phyloP scores from a whole-genome alignment of 2,329 filamentous ascomycete species.

The Shiraia bambusicola region DNA sequence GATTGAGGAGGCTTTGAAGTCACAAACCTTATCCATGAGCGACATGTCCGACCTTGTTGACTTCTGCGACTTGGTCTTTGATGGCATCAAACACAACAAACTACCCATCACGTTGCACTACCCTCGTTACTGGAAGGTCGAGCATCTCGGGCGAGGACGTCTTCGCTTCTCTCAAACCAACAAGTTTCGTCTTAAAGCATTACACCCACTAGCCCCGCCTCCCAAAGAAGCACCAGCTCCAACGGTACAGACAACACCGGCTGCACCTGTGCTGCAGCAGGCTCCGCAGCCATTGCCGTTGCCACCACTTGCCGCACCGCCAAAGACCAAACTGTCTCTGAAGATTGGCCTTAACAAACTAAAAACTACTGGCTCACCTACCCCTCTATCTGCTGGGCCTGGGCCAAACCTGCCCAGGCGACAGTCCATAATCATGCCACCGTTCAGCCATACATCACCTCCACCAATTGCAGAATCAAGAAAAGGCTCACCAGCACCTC shows the following conservation, averaged over 20 bases:
- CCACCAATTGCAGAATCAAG: conserved; percentile 18
- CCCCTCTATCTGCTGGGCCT: conserved; percentile 12
- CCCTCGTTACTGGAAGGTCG: conserved; percentile 59
- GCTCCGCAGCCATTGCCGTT: conserved; percentile 3
- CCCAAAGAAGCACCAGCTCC: conserved; percentile 7
- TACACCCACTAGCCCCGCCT: conserved; percentile 10
- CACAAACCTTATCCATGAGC: conserved; percentile 52
- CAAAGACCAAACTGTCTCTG: conserved; percentile 24
- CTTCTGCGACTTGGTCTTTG: conserved; percentile 59
- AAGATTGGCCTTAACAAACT: conserved; percentile 22
- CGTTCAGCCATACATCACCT: conserved; percentile 17
- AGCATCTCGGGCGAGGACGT: conserved; percentile 53
- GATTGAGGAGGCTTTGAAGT: conserved; percentile 58
- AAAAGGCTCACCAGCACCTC: conserved; percentile 17
- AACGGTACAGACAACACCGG: neutral
- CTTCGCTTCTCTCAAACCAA: conserved; percentile 35
- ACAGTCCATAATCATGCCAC: conserved; percentile 19
- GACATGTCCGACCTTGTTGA: conserved; percentile 61
- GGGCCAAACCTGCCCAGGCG: conserved; percentile 10
- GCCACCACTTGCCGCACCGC: conserved; percentile 3
- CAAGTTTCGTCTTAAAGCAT: conserved; percentile 20
- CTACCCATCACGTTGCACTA: conserved; percentile 54
- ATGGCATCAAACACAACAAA: conserved; percentile 48
- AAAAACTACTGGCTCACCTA: conserved; percentile 16
- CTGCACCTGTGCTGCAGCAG: conserved; percentile 2